Conservation (phyloP, 2,329 filamentous ascomycete genomes). For the Beauveria sp. region DNA sequence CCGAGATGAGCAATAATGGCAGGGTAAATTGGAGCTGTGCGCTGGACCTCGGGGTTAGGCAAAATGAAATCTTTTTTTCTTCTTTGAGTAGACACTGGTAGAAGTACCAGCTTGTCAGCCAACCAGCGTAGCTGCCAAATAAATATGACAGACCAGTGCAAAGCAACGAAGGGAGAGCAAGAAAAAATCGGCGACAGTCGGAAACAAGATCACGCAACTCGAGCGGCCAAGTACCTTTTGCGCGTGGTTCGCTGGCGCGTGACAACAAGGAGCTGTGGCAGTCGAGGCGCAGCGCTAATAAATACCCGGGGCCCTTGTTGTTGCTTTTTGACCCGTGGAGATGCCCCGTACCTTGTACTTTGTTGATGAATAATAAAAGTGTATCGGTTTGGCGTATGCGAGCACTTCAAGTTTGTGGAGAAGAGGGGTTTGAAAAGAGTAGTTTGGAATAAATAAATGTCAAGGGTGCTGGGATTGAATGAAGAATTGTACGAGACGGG, state of each 20-base stretch:
- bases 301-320: neutral
- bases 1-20: neutral
- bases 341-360: neutral
- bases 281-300: conserved; percentile 1
- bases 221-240: neutral
- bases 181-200: neutral
- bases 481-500: neutral
- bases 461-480: no score
- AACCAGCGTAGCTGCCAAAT: neutral
- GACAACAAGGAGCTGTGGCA: neutral
- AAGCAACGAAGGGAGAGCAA: neutral
- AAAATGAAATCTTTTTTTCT: neutral
- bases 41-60: conserved; percentile 4
- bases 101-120: neutral
- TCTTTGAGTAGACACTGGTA: neutral
- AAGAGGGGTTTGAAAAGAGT: neutral
- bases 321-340: conserved; percentile 1
- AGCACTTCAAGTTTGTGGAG: conserved; percentile 7
- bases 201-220: neutral
- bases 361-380: neutral
- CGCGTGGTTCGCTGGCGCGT: neutral
- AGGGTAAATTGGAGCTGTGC: neutral
- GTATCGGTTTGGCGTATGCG: neutral
- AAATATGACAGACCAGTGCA: neutral
- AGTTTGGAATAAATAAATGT: no score